phyloP scores from a whole-genome alignment of 2,329 filamentous ascomycete genomes.

The Hypoxylon sp. region DNA sequence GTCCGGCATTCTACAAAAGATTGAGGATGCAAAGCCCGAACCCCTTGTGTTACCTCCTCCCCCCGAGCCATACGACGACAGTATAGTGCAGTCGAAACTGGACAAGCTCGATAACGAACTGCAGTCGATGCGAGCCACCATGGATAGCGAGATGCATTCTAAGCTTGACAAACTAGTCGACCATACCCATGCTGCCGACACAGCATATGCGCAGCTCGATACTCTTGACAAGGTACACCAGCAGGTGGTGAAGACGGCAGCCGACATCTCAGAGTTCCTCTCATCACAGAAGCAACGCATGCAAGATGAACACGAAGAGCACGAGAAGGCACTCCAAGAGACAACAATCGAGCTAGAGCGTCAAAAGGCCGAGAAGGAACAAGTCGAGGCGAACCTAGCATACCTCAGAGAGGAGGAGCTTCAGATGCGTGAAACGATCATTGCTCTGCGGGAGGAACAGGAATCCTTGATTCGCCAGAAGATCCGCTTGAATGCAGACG shows the following conservation, averaged over 20 bases:
- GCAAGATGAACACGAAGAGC: slow-evolving; percentile 80
- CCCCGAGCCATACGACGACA: slow-evolving; percentile 67
- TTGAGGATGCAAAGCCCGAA: slow-evolving; percentile 69
- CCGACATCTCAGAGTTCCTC: slow-evolving; percentile 86
- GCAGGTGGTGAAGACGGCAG: slow-evolving; percentile 85
- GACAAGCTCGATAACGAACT: slow-evolving; percentile 44
- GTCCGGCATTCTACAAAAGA: slow-evolving; percentile 66
- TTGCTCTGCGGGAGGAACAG: slow-evolving; percentile 73
- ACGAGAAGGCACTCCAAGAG: slow-evolving; percentile 83
- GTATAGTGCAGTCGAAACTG: slow-evolving; percentile 38
- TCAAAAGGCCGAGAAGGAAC: slow-evolving; percentile 67
- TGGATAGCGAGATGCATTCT: slow-evolving; percentile 45
- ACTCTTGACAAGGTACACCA: slow-evolving; percentile 90
- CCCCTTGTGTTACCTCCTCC: slow-evolving; percentile 66
- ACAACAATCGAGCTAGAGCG: slow-evolving; percentile 84
- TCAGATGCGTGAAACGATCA: slow-evolving; percentile 66
- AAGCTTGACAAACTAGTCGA: slow-evolving; percentile 67
- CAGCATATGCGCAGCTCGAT: slow-evolving; percentile 79
- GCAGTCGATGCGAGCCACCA: slow-evolving; percentile 48
- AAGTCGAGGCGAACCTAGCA: slow-evolving; percentile 67
- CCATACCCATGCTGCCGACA: slow-evolving; percentile 73
- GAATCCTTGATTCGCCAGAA: slow-evolving; percentile 83
- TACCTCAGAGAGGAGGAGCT: slow-evolving; percentile 65
- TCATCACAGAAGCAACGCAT: slow-evolving; percentile 80
- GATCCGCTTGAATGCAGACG: slow-evolving; percentile 82